Percentiles rank a stretch among this genome's conserved stretches.
Conservation (phyloP, 2,329 filamentous ascomycete genomes). For the Fusarium subtropicale region DNA sequence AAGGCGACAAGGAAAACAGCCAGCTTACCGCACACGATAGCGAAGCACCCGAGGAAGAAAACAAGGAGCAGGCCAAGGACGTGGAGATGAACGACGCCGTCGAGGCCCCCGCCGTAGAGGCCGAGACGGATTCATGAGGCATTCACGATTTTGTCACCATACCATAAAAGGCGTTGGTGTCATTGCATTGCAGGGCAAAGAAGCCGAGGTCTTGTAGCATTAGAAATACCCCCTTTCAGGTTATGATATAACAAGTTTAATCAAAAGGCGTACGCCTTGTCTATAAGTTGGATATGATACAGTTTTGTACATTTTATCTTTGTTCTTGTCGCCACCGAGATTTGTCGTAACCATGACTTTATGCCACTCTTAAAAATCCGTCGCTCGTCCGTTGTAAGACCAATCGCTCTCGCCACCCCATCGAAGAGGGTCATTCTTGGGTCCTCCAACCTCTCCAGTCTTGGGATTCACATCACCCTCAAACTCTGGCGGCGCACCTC, state of each 20-base stretch:
- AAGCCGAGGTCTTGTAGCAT: slow-evolving; percentile 42
- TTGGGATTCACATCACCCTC: slow-evolving; percentile 91
- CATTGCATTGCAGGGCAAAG: slow-evolving; percentile 38
- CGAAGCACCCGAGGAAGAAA: slow-evolving; percentile 13
- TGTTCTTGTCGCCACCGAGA: slow-evolving; percentile 1
- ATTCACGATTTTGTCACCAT: slow-evolving; percentile 24
- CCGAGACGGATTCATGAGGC: slow-evolving; percentile 29
- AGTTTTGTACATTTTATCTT: slow-evolving; percentile 24
- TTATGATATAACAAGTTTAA: slow-evolving; percentile 39
- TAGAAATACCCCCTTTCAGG: slow-evolving; percentile 46
- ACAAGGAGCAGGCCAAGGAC: slow-evolving; percentile 42
- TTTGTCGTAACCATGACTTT: not conserved
- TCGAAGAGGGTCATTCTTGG: slow-evolving; percentile 94
- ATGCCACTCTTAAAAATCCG: slow-evolving; percentile 74
- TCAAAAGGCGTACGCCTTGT: slow-evolving; percentile 25
- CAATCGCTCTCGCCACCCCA: slow-evolving; percentile 84
- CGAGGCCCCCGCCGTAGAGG: slow-evolving; percentile 28
- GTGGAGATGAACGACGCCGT: slow-evolving; percentile 50
- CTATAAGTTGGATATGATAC: slow-evolving; percentile 37
- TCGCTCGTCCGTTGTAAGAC: slow-evolving; percentile 95
- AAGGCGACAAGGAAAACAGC: slow-evolving; percentile 62
- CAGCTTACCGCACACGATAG: slow-evolving; percentile 39
- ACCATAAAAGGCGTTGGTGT: slow-evolving; percentile 43
- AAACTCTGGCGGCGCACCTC: slow-evolving; percentile 89
- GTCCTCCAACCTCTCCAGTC: slow-evolving; percentile 95